Evolutionary conservation across 139 green algal genomes (phyloP), one percentile per base, ranked within the genome.

Genomic region (Closterium sp.): DNA sequence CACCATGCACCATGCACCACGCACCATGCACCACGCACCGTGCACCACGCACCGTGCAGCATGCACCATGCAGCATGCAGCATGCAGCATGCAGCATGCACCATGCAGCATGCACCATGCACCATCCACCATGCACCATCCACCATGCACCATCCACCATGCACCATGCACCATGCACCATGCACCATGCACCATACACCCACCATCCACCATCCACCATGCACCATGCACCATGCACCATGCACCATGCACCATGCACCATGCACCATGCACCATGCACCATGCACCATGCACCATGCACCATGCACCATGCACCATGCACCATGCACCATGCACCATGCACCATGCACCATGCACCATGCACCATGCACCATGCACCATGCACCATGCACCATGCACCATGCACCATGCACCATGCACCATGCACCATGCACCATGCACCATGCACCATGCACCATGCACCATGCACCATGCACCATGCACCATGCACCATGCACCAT

Each of bases 401-500:
- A 85, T 91, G 88, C 45, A 91, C 88, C 88, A 84, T 91, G 88
- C 38, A 91, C 88, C 88, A 84, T 91, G 88, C 88, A 91, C 85
- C 85, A 88, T 88, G 88, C 88, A 91, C 88, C 88, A 84, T 91
- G 88, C 88, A 87, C 88, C 88, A 84, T 91, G 88, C 88, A 91
- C 88, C 88, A 84, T 91, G 88, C 88, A 91, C 88, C 88, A 84
- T 91, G 88, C 88, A 91, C 88, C 88, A 84, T 91, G 88, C 88
- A 91, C 88, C 88, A 84, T 91, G 88, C 88, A 91, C 88, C 88
- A 84, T 91, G 88, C 88, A 91, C 88, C 88, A 84, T 91, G 88
- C 88, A 91, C 88, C 88, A 84, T 91, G 88, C 88, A 91, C 88
- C 88, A 84, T 91, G 88, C 88, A 91, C 88, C 88, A 84, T 91